A percentile compares a stretch with the other conserved stretches of the same genome.
These are phyloP conservation scores for Macadamia integrifolia DNA, from an alignment of 164 flowering plant species.

Conservation along the genomic window DNA sequence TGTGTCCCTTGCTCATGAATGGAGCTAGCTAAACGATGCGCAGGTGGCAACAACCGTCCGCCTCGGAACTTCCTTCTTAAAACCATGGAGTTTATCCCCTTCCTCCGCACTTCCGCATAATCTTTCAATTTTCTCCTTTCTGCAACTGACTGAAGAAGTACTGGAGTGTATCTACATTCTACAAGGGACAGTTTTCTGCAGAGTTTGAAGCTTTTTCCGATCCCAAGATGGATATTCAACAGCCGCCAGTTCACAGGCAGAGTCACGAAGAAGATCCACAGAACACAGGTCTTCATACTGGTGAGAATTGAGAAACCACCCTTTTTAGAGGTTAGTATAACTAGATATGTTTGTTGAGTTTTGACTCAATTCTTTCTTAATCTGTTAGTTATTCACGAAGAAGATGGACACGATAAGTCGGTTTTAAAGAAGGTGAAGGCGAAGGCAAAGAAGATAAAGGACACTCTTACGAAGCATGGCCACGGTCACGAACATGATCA, in stretches of 20 bases:
- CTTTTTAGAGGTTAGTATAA: too few relatives aligned
- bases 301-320: background rate
- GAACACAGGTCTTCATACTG: background rate
- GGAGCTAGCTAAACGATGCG: background rate
- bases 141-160: too few relatives aligned
- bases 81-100: too few relatives aligned
- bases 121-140: too few relatives aligned
- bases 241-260: background rate
- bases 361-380: too few relatives aligned
- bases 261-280: background rate
- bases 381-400: constrained; percentile 17
- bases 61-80: background rate
- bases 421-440: constrained; percentile 60
- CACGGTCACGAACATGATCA: constrained; percentile 20
- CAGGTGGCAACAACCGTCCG: background rate
- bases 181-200: too few relatives aligned
- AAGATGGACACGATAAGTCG: constrained; percentile 39
- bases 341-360: too few relatives aligned
- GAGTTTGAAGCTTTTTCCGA: too few relatives aligned
- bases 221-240: background rate
- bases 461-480: constrained; percentile 7
- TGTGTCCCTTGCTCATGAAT: background rate
- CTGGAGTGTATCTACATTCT: too few relatives aligned
- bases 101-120: too few relatives aligned
- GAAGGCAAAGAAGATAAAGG: constrained; percentile 48